phyloP scores from a whole-genome alignment of 2,329 filamentous ascomycete genomes.

The Periconia sp. region DNA sequence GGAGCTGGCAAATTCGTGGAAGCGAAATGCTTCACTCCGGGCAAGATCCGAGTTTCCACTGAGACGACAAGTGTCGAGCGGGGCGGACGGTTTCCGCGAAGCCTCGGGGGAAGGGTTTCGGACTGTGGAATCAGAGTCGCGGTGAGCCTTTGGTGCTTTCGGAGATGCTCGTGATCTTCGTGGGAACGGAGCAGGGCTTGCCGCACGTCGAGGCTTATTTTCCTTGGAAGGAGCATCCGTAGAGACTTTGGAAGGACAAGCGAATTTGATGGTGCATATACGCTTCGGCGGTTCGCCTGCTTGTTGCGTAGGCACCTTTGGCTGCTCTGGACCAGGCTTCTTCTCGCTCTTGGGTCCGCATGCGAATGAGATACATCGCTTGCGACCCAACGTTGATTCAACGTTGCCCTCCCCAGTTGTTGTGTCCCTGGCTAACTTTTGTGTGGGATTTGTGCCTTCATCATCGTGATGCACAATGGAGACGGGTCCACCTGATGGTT shows the following conservation, averaged over 20 bases:
- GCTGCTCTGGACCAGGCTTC: conserved; percentile 36
- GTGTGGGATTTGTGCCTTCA: conserved; percentile 28
- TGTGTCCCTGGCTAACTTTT: conserved; percentile 14
- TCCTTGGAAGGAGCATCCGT: conserved; percentile 44
- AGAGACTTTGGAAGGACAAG: conserved; percentile 60
- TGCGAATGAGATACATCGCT: conserved; percentile 90
- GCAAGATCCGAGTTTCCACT: conserved; percentile 45
- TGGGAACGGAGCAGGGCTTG: conserved; percentile 46
- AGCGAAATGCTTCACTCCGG: conserved; percentile 61
- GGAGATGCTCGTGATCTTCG: conserved; percentile 31
- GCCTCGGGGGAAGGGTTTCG: conserved; percentile 51
- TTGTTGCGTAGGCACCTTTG: conserved; percentile 20
- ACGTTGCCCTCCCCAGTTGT: conserved; percentile 57
- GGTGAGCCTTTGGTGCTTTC: conserved; percentile 41
- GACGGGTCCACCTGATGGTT: conserved; percentile 37
- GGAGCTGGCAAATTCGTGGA: conserved; percentile 91
- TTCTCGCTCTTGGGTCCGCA: conserved; percentile 61
- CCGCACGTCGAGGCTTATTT: conserved; percentile 44
- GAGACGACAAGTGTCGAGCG: conserved; percentile 36
- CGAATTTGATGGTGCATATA: conserved; percentile 71
- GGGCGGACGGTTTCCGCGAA: conserved; percentile 41
- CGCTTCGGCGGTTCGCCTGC: conserved; percentile 51
- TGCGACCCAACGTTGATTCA: conserved; percentile 69
- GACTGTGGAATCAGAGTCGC: conserved; percentile 54
- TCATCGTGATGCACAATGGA: conserved; percentile 43